Conservation (phyloP, 2,329 filamentous ascomycete genomes). For the Ceratocystis ficicola region DNA sequence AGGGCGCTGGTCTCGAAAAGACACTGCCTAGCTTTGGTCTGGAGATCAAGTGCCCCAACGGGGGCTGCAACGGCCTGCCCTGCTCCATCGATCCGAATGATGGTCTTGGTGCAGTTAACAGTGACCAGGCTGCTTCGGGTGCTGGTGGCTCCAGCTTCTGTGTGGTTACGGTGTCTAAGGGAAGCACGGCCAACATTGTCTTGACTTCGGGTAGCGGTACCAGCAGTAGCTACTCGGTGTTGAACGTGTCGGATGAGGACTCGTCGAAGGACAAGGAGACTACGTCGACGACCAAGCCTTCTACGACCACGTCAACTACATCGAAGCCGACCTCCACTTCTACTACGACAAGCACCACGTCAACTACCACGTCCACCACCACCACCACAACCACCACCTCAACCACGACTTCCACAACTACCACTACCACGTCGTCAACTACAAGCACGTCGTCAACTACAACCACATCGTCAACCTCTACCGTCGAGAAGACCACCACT, state of each 20-base stretch:
- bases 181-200: constrained; percentile 54
- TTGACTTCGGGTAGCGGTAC: constrained; percentile 41
- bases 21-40: constrained; percentile 54
- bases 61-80: constrained; percentile 58
- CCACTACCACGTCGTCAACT: constrained; percentile 22
- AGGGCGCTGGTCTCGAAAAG: constrained; percentile 41
- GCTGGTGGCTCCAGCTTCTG: constrained; percentile 61
- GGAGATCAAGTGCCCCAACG: constrained; percentile 55
- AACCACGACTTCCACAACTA: constrained; percentile 3
- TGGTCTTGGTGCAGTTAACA: constrained; percentile 46
- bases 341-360: constrained; percentile 24
- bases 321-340: constrained; percentile 26
- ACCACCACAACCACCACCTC: constrained; percentile 19
- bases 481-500: constrained; percentile 6
- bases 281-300: constrained; percentile 19
- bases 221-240: constrained; percentile 24
- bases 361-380: constrained; percentile 21
- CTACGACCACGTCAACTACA: constrained; percentile 24
- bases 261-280: constrained; percentile 20
- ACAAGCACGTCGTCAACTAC: constrained; percentile 23
- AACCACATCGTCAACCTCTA: constrained; percentile 24
- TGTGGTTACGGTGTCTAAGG: constrained; percentile 61
- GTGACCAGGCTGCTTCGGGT: constrained; percentile 42
- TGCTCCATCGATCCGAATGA: constrained; percentile 55
- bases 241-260: neutral